phyloP scores from a whole-genome alignment of 495 filamentous ascomycete species.

The Penicillium antarcticum region DNA sequence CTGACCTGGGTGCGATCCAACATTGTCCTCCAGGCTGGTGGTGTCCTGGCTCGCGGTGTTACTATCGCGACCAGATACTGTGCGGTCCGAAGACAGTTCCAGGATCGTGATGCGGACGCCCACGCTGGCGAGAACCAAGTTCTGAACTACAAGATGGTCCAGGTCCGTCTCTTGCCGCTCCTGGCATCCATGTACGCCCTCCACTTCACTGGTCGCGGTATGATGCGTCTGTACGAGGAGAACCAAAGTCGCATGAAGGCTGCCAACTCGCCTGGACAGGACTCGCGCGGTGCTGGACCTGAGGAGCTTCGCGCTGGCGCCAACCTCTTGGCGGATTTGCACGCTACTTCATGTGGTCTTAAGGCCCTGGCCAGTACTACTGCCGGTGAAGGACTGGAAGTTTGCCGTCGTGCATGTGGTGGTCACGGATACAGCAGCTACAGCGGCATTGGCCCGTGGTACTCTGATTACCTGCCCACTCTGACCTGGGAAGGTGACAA shows the following conservation, averaged over 20 bases:
- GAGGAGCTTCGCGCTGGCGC: slow-evolving; percentile 62
- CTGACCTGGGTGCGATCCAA: slow-evolving; percentile 70
- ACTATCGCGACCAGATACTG: slow-evolving; percentile 72
- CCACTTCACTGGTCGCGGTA: slow-evolving; percentile 68
- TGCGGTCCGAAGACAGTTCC: slow-evolving; percentile 66
- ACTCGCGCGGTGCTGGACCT: slow-evolving; percentile 57
- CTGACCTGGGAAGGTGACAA: slow-evolving; percentile 68
- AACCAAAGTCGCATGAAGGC: slow-evolving; percentile 61
- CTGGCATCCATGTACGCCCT: slow-evolving; percentile 71
- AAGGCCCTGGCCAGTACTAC: slow-evolving; percentile 67
- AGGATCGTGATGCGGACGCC: slow-evolving; percentile 59
- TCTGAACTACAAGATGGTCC: slow-evolving; percentile 75
- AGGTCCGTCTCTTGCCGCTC: slow-evolving; percentile 64
- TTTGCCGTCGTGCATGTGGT: slow-evolving; percentile 68
- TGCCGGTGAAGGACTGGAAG: slow-evolving; percentile 66
- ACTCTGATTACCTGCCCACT: slow-evolving; percentile 67
- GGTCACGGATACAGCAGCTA: slow-evolving; percentile 72
- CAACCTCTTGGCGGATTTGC: slow-evolving; percentile 67
- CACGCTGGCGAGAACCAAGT: slow-evolving; percentile 64
- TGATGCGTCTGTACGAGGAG: slow-evolving; percentile 64
- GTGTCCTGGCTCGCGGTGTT: slow-evolving; percentile 67
- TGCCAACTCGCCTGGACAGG: slow-evolving; percentile 31
- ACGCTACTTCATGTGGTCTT: slow-evolving; percentile 69
- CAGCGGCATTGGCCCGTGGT: slow-evolving; percentile 64
- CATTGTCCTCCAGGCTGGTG: slow-evolving; percentile 65